Evolutionary conservation across 129 eudicot species (phyloP), one percentile per base, ranked within the genome.

Genomic region (Centella asiatica): DNA sequence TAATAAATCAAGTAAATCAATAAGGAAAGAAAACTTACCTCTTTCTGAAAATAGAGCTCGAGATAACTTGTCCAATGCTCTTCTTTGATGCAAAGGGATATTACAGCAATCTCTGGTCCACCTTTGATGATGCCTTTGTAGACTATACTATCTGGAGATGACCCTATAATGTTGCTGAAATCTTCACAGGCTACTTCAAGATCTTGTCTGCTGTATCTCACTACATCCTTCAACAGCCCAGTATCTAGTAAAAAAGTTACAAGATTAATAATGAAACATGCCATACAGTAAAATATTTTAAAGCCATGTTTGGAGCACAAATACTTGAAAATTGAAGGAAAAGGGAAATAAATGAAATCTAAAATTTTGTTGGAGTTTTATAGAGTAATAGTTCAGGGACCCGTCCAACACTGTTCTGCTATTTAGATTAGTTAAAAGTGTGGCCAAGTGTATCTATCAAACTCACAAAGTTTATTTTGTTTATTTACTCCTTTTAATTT

Each of bases 131-230:
- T 93, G 46, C 99, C 99, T 78, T 93, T 93, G 75, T 93, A 93
- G 28, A 82, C 83, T 20, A 80, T 37, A 54, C 88, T 93, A 59
- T 93, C 96, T 2, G 83, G 73, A 26, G 96, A 93, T 22, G 89
- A 80, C 44, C 99, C 96, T 26, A 93, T 87, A 44, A 93, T 82
- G 76, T 93, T 93, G 84, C 99, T 93, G 71, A 93, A 93, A 76
- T 88, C 99, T 93, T 93, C 99, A 69, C 99, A 93, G 0, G 95
- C 96, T 44, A 82, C 79, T 72, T 87, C 95, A 40, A 87, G 96
- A 49, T 87, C 99, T 72, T 78, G 85, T 63, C 89, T 75, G 75
- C 69, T 82, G 52, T 77, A 93, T 69, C 73, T 80, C 17, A 5
- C 65, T 22, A 93, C 96, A 44, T 87, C 86, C 69, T 78, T 87